Base-by-base conservation (phyloP, 2,329 filamentous ascomycete genomes). In the Nigrograna mackinnonii region DNA sequence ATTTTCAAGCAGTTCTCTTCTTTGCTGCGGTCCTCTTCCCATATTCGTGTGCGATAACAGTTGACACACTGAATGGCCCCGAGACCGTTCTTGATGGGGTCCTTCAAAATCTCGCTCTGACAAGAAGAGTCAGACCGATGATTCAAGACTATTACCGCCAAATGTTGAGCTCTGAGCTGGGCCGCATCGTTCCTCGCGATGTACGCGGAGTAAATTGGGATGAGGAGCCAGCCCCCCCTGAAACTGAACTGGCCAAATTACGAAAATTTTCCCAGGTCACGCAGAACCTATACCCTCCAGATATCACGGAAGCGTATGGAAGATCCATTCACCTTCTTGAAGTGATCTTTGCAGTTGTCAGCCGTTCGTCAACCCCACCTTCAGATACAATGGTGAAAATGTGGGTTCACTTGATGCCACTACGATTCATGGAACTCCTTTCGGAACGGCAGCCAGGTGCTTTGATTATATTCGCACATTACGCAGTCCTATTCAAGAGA, bases 1-100 rank as follows among this genome's bases (percentile, higher is more conserved):
- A 71, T 36, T 70, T 64, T 42, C 66, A 70, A 22, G 66, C 72
- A 2, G 57, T 72, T 7, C 62, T 58, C 6, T 64, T 30, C 28
- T 57, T 50, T 41, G 46, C 50, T 4, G 45, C 37, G 13, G 39
- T 38, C 4, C 31, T 58, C 2, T 60, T 58, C 16, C 60, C 58
- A 6, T 59, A 61, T 32, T 55, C 53, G 1, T 62, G 50, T 35
- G 50, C 52, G 14, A 34, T 52, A 26, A 46, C 52, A 4, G 34
- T 57, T 11, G 43, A 41, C 19, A 30, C 34, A 1, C 37, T 39
- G 4, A 43, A 46, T n/a, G 37, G 49, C 11, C 22, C 55, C 12
- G 47, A 57, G 2, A 45, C 55, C 19, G 44, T 49, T 3, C 54
- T 62, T n/a, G 47, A 49, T 1, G 49, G 43, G 9, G 35, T 61